These are phyloP conservation scores for Zasmidium citrigriseum DNA, from an alignment of 2,329 filamentous ascomycete genomes.

Conservation along the genomic window DNA sequence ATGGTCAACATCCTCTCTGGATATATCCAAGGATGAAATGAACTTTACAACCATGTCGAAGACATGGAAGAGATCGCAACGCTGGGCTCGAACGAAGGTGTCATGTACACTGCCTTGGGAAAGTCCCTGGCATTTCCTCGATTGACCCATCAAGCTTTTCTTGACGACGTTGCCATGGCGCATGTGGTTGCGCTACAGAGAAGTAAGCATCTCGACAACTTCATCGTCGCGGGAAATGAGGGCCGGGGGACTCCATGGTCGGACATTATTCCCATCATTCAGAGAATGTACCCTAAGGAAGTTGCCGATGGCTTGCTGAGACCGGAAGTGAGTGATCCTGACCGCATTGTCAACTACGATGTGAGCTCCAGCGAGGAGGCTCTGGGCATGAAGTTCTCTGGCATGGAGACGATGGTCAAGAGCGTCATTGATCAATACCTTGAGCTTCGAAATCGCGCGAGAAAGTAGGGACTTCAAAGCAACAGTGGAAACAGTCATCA, in stretches of 20 bases:
- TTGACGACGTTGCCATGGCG: background rate
- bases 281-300: constrained; percentile 6
- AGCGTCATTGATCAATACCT: background rate
- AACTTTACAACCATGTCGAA: background rate
- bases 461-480: no score
- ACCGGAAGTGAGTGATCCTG: constrained; percentile 6
- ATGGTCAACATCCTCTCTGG: no score
- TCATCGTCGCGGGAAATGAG: background rate
- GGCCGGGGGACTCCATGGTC: background rate
- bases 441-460: no score
- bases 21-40: no score
- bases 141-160: background rate
- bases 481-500: no score
- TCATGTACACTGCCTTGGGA: background rate
- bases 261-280: background rate
- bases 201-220: background rate
- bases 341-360: constrained; percentile 1
- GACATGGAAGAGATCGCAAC: no score
- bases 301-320: constrained; percentile 14
- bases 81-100: background rate
- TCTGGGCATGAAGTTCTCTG: constrained; percentile 10
- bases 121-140: background rate
- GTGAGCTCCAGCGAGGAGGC: constrained; percentile 9
- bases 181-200: background rate
- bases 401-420: background rate